Base-by-base conservation (phyloP, 2,329 filamentous ascomycete species). In the Teratosphaeria nubilosa region DNA sequence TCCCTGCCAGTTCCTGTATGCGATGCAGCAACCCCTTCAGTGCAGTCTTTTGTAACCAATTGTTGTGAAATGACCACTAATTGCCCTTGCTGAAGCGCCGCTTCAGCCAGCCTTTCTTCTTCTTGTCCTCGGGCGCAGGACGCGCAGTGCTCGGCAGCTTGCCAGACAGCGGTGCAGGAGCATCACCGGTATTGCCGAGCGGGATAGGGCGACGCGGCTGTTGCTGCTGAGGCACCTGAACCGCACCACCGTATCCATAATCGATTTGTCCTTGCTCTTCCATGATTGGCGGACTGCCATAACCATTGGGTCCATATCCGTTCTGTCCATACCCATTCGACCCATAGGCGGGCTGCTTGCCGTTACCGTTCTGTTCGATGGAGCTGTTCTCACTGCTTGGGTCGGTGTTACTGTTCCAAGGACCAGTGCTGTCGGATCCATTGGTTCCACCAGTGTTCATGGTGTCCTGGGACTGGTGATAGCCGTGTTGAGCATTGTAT, bases 321-420 rank as follows among this genome's bases (percentile, higher is more conserved):
- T 63, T 64, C 5, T 57, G 59, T 13, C 60, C 60, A 70, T 65
- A 74, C 61, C 63, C 72, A 45, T 55, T 55, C 65, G 64, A 68
- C 67, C 55, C 72, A 62, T 57, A 67, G 68, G 51, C 60, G 50
- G 62, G 62, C 22, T 61, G 58, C 52, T 69, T 64, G 53, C 57
- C 61, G 37, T 62, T 60, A 25, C 37, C 58, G 81, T 37, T 85
- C 77, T 61, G 86, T 70, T 96, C 90, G 65, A 95, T 83, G 1
- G 90, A 95, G 75, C 90, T 95, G 75, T 95, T 95, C 70, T 96
- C 88, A 69, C 91, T 96, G 75, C 88, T 94, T 76, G 89, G 91
- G 70, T 96, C 91, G 60, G 90, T 95, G 63, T 86, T 86, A 72
- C 94, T 91, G 58, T 85, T 86, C 69, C 83, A 86, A 13, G 85